Evolutionary conservation across 163 green algal species (phyloP), one percentile per base, ranked within the genome.

Genomic region (Coccomyxa subellipsoidea): DNA sequence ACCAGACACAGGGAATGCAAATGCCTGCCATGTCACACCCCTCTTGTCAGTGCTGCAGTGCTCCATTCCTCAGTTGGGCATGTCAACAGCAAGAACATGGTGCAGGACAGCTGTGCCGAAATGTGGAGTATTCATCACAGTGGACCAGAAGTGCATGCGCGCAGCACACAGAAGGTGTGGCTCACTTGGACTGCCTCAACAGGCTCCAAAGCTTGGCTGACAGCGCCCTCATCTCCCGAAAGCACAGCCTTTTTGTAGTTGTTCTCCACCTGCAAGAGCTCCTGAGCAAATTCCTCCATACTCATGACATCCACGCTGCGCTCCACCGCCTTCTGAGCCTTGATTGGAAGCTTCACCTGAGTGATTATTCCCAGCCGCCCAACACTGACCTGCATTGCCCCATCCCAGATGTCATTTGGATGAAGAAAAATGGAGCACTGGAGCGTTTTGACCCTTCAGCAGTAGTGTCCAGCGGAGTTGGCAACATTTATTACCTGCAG

Each of bases 361-460:
- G 89, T 94, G 40, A 97, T 90, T 69, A 97, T 80, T 8, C 94
- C 95, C 69, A 98, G 89, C 59, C 92, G 86, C 18, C 95, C 95
- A 9, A 98, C 88, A 29, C 77, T 83, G 6, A 84, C 73, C 72
- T 78, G 72, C 37, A 73, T 34, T 73, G 66, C 29, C 31, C 66
- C 31, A 12, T 27, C 21, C 23, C 5, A 8, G 1, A 18, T 27
- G 47, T 18, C 47, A 27, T 59, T 59, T 18, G 21, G 1, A 59
- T 59, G 21, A 27, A 18, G 47, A 12, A 59, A 27, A 12, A 1
- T 18, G 4, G 47, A 18, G 3, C 8, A 59, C 21, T 7, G 15
- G 21, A 18, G 47, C 47, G 1, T 18, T 27, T 18, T 8, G 23
- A 59, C 47, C 5, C 15, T 2, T 18, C 21, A 23, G 47, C 21